A percentile compares a stretch with the other conserved stretches of the same genome.
These are phyloP conservation scores for Tolypocladium guangdongense DNA, from an alignment of 2,329 filamentous ascomycete genomes.

Conservation along the genomic window DNA sequence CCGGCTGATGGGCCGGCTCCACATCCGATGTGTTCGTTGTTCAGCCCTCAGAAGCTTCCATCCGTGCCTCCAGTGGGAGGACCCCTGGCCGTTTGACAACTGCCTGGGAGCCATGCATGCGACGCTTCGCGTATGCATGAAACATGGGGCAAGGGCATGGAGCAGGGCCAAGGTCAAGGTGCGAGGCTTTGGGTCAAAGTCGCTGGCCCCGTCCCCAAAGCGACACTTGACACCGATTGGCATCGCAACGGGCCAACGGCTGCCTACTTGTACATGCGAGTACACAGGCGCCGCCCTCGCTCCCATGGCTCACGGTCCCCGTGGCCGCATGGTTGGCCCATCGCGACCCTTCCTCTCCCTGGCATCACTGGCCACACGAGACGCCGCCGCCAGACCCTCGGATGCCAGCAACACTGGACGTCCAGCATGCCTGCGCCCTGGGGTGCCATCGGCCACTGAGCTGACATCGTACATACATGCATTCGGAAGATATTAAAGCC, in stretches of 20 bases:
- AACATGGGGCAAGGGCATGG: conserved; percentile 3
- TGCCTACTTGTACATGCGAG: too few relatives aligned
- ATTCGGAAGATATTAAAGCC: conserved; percentile 2
- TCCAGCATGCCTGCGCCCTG: neutral
- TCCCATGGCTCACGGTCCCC: neutral
- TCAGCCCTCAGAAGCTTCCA: neutral
- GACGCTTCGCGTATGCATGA: neutral
- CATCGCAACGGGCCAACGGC: neutral
- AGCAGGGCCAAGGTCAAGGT: neutral
- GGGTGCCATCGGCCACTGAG: neutral
- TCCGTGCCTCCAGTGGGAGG: neutral
- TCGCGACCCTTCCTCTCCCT: conserved; percentile 2
- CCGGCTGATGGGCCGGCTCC: neutral
- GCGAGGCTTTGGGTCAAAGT: neutral
- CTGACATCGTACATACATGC: neutral
- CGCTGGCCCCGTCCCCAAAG: neutral
- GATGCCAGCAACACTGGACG: neutral
- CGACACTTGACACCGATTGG: neutral
- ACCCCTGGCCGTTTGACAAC: conserved; percentile 4
- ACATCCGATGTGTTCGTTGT: neutral
- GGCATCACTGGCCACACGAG: neutral
- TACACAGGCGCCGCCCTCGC: neutral
- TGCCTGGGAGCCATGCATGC: conserved; percentile 2
- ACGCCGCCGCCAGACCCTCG: neutral
- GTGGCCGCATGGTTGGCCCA: neutral